phyloP scores from a whole-genome alignment of 106 monocot genomes.

The Cymbidium sinense region DNA sequence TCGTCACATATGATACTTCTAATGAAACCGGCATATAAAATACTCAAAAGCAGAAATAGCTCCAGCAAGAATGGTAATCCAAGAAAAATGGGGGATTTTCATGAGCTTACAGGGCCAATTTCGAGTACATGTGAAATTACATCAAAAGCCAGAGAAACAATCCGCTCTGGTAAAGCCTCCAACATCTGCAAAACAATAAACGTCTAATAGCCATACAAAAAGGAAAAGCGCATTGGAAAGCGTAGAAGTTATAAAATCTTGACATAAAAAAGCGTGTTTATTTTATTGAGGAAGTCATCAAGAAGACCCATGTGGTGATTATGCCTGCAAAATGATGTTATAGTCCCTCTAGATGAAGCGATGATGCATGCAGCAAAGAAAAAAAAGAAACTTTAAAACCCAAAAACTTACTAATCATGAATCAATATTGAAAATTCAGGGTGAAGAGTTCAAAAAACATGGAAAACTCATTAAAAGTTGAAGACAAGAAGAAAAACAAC shows the following conservation, averaged over 20 bases:
- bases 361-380: not conserved
- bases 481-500: not conserved
- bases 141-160: conserved; percentile 77
- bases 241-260: not conserved
- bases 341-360: too few species aligned
- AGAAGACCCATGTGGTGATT: not conserved
- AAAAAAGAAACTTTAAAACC: not conserved
- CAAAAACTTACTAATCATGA: not conserved
- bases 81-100: not conserved
- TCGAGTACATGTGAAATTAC: conserved; percentile 73
- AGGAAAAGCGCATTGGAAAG: not conserved
- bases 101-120: conserved; percentile 69
- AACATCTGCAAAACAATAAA: conserved; percentile 36
- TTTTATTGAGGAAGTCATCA: not conserved
- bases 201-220: conserved; percentile 10
- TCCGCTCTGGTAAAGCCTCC: conserved; percentile 51
- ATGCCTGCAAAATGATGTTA: not conserved
- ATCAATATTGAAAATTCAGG: not conserved
- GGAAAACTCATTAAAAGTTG: not conserved
- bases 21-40: not conserved
- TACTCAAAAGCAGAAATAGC: not conserved
- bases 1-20: not conserved
- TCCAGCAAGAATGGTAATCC: not conserved
- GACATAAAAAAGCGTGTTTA: not conserved
- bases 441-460: not conserved